Conservation (phyloP, 371 early-diverging fungal genomes). For the Mortierella sp. region DNA sequence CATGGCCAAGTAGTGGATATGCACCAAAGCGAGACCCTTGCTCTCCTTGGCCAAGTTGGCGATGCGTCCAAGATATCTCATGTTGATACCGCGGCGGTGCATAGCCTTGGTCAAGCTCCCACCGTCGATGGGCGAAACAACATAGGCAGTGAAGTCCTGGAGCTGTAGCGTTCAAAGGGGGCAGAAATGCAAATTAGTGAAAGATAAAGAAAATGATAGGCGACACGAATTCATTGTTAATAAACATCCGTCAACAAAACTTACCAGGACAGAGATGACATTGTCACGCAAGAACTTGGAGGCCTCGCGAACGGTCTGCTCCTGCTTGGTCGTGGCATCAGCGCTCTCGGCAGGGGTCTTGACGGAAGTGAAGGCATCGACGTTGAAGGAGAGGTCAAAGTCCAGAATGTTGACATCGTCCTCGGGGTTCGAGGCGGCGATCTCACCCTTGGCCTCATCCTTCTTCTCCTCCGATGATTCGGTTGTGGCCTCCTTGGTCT, state of each 20-base stretch:
- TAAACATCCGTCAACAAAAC: background rate
- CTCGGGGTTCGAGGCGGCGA: conserved; percentile 41
- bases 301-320: conserved; percentile 78
- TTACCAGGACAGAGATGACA: conserved; percentile 79
- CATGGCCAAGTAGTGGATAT: conserved; percentile 67
- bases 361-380: conserved; percentile 82
- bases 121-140: conserved; percentile 87
- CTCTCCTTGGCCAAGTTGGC: conserved; percentile 70
- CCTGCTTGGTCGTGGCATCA: conserved; percentile 58
- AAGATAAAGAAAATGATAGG: background rate
- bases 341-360: conserved; percentile 54
- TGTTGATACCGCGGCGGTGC: conserved; percentile 96
- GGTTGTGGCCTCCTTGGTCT: conserved; percentile 13
- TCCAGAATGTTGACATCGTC: conserved; percentile 70
- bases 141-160: conserved; percentile 79
- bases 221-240: background rate
- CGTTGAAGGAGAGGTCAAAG: conserved; percentile 83
- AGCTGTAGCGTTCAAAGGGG: conserved; percentile 35
- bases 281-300: conserved; percentile 81
- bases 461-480: conserved; percentile 23
- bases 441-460: conserved; percentile 47
- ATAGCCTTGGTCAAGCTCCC: conserved; percentile 84
- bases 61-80: conserved; percentile 93
- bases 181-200: too few species aligned
- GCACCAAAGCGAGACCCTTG: conserved; percentile 69